Base-by-base conservation (phyloP, 768 basidiomycete species). In the Russula lepida region DNA sequence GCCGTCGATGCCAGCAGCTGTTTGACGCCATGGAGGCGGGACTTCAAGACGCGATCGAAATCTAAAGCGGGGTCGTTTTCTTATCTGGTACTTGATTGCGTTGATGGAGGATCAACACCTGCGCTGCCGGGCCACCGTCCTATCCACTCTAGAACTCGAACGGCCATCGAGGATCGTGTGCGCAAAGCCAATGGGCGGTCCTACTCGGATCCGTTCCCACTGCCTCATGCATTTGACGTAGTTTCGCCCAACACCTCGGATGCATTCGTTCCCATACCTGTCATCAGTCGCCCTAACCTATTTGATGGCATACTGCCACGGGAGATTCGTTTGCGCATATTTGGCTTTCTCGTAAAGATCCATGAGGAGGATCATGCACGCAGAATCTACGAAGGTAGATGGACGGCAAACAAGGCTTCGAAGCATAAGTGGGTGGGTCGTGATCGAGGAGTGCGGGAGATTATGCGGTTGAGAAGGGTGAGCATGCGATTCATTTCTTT, bases 391-490 rank as follows among this genome's bases (percentile, higher is more conserved):
- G 77, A 78, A 39, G 77, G 75, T 4, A 76, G 77, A 46, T 88
- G 90, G 85, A 82, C 84, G 12, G 77, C 78, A 28, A 73, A 74
- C 15, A 84, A 77, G 62, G 89, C 91, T 7, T 78, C 79, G 2
- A 82, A 78, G 68, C 78, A 79, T 56, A 82, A 81, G 67, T 93
- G 90, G 88, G 79, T 87, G 12, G 93, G 93, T 6, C 77, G 78
- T 62, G 83, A 88, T 55, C 83, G 78, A 65, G 93, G 88, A 2
- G 70, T 88, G 54, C 75, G 88, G 64, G 92, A 94, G 71, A 75
- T 95, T 46, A 79, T 94, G 67, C 88, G 81, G 72, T 68, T 94
- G 58, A 84, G 85, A 71, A 79, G 89, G 77, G 92, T 95, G 73
- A 74, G 84, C 76, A 63, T 60, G 65, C 49, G 27, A 47, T 37